Conservation (phyloP, 83 land plant genomes). For the Picea engelmannii region DNA sequence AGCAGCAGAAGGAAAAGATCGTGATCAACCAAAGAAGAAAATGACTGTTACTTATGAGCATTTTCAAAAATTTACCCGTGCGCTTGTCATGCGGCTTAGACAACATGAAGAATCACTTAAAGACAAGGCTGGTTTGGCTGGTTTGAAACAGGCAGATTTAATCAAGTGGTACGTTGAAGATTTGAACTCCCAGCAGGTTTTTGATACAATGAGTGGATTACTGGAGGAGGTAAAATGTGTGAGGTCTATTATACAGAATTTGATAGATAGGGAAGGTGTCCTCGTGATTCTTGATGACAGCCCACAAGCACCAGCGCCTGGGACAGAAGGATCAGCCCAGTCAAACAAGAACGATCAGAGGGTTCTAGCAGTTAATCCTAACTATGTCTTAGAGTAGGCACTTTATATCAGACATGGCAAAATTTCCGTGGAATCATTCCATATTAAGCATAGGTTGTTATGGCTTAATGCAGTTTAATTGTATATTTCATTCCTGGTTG, state of each 20-base stretch:
- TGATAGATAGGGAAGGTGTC: slow-evolving; percentile 88
- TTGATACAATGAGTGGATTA: slow-evolving; percentile 58
- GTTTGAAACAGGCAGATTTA: slow-evolving; percentile 88
- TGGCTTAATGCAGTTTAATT: background rate
- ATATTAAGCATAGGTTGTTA: background rate
- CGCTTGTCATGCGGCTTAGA: slow-evolving; percentile 91
- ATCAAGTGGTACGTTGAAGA: slow-evolving; percentile 82
- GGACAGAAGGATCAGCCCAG: slow-evolving; percentile 31
- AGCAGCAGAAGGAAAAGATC: slow-evolving; percentile 22
- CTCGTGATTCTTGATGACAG: slow-evolving; percentile 88
- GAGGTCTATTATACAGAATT: slow-evolving; percentile 86
- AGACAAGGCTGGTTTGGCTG: slow-evolving; percentile 79
- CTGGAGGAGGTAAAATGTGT: slow-evolving; percentile 56
- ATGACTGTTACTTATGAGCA: slow-evolving; percentile 82
- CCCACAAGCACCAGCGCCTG: slow-evolving; percentile 27
- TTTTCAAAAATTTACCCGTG: slow-evolving; percentile 91
- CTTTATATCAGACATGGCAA: background rate
- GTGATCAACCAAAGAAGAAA: slow-evolving; percentile 67
- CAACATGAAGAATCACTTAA: slow-evolving; percentile 82
- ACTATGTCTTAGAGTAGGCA: slow-evolving; percentile 68
- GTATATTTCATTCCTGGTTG: background rate
- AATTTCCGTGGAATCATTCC: background rate
- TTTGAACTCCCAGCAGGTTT: slow-evolving; percentile 67
- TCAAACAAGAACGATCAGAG: slow-evolving; percentile 49
- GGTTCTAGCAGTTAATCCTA: slow-evolving; percentile 90